Percentiles rank a stretch among this genome's conserved stretches.
Conservation (phyloP, 352 stramenopile genomes). For the Pythium grandisporangium region DNA sequence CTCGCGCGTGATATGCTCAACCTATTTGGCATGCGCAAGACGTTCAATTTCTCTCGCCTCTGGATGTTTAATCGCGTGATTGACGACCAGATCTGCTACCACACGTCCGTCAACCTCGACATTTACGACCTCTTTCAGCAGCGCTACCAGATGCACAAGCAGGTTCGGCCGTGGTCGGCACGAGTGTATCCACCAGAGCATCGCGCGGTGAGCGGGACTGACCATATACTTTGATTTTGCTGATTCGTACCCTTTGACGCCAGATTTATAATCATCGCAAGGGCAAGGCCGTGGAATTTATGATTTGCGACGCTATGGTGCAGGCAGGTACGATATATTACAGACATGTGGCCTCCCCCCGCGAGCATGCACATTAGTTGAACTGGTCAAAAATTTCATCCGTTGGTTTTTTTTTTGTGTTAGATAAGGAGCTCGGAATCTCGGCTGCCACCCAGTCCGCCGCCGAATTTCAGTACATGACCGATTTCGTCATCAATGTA, state of each 20-base stretch:
- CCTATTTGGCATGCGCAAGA: constrained; percentile 71
- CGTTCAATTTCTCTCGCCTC: constrained; percentile 68
- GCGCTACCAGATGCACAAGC: constrained; percentile 84
- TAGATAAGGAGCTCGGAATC: constrained; percentile 66
- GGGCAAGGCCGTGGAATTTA: constrained; percentile 83
- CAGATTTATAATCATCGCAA: constrained; percentile 88
- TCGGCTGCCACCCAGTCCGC: constrained; percentile 48
- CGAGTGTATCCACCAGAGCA: constrained; percentile 3
- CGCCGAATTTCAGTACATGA: constrained; percentile 68
- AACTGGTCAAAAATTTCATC: no score
- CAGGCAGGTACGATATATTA: constrained; percentile 24
- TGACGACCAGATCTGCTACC: constrained; percentile 84
- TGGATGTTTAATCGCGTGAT: constrained; percentile 84
- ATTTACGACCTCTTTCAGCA: constrained; percentile 89
- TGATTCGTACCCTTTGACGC: not conserved
- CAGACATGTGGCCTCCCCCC: not conserved
- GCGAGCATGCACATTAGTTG: not conserved
- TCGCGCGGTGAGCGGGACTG: not conserved
- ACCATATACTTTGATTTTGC: no score
- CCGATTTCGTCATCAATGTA: constrained; percentile 66
- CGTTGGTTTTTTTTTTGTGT: constrained; percentile 2
- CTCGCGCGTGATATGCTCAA: constrained; percentile 82
- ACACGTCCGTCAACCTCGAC: constrained; percentile 77
- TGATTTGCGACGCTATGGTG: constrained; percentile 86
- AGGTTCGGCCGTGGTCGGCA: no score